Conservation (phyloP, 805 yeast genomes). For the Blastobotrys parvus region DNA sequence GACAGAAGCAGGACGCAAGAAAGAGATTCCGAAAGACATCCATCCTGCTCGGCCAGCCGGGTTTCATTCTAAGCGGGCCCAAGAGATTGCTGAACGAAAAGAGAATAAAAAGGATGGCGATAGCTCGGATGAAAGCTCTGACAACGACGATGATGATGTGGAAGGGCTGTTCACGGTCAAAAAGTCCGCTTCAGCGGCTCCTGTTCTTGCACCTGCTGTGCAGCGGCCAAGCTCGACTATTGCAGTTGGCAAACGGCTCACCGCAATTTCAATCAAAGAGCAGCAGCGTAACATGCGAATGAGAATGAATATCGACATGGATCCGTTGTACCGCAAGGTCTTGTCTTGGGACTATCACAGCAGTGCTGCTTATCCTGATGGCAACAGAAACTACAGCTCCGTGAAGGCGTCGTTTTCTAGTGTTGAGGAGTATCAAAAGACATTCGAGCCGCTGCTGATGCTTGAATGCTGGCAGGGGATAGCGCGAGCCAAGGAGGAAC, state of each 20-base stretch:
- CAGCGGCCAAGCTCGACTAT: slow-evolving; percentile 7
- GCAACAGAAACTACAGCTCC: slow-evolving; percentile 31
- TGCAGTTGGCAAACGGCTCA: not conserved
- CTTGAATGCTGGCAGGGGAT: slow-evolving; percentile 93
- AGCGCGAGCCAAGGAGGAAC: slow-evolving; percentile 58
- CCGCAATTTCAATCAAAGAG: slow-evolving; percentile 34
- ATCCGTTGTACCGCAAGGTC: slow-evolving; percentile 61
- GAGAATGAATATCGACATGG: slow-evolving; percentile 68
- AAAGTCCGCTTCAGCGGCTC: slow-evolving; percentile 4
- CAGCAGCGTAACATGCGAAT: slow-evolving; percentile 74
- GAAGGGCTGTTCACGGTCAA: slow-evolving; percentile 29
- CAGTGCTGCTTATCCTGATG: slow-evolving; percentile 45
- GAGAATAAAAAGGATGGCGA: slow-evolving; percentile 16
- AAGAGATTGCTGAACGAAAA: not conserved
- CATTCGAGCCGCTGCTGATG: slow-evolving; percentile 72
- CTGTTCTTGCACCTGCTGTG: slow-evolving; percentile 6
- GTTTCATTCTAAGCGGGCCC: slow-evolving; percentile 34
- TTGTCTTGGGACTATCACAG: slow-evolving; percentile 70
- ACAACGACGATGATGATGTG: slow-evolving; percentile 34
- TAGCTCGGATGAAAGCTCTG: slow-evolving; percentile 22
- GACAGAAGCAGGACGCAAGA: slow-evolving; percentile 4
- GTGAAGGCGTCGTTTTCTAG: slow-evolving; percentile 50
- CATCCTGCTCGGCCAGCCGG: slow-evolving; percentile 46
- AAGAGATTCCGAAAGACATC: slow-evolving; percentile 16
- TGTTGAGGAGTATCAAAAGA: slow-evolving; percentile 56